Percentiles rank a stretch among this genome's conserved stretches.
These are phyloP conservation scores for Trametes villosa DNA, from an alignment of 768 basidiomycete genomes.

Conservation along the genomic window DNA sequence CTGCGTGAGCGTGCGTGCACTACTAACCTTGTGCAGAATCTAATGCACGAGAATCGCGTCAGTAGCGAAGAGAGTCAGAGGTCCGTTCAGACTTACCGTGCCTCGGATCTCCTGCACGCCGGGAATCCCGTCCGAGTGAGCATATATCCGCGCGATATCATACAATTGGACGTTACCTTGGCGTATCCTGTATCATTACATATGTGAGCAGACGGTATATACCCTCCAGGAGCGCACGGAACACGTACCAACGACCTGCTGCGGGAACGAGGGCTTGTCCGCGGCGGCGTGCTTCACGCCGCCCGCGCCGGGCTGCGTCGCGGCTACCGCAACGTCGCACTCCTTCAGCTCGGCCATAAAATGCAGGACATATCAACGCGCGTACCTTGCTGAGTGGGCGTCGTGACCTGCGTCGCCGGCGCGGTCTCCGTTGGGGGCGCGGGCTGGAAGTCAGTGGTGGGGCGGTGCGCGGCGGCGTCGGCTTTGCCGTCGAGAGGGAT, in stretches of 20 bases:
- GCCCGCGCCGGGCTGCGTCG: slow-evolving; percentile 16
- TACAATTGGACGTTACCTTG: background rate
- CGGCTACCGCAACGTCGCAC: background rate
- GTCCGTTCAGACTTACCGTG: slow-evolving; percentile 1
- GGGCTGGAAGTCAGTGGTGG: slow-evolving; percentile 12
- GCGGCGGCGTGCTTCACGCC: slow-evolving; percentile 7
- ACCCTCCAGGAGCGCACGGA: too few species aligned
- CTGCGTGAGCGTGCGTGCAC: background rate
- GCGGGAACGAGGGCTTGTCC: slow-evolving; percentile 17
- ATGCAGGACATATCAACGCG: background rate
- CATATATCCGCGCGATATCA: background rate
- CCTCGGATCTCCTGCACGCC: slow-evolving; percentile 17
- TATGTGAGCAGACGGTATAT: background rate
- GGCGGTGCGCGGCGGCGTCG: background rate
- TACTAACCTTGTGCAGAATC: slow-evolving; percentile 12
- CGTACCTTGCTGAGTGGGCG: slow-evolving; percentile 20
- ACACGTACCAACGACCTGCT: slow-evolving; percentile 18
- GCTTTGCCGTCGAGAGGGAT: background rate
- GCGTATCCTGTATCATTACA: slow-evolving; percentile 3
- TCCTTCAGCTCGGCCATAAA: background rate
- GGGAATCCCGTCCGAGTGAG: background rate
- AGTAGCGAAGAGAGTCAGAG: background rate
- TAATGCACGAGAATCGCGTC: background rate
- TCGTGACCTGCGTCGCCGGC: slow-evolving; percentile 8
- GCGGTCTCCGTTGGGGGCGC: background rate